These are phyloP conservation scores for Lasiosphaeria ovina DNA, from an alignment of 495 filamentous ascomycete species.

Conservation along the genomic window DNA sequence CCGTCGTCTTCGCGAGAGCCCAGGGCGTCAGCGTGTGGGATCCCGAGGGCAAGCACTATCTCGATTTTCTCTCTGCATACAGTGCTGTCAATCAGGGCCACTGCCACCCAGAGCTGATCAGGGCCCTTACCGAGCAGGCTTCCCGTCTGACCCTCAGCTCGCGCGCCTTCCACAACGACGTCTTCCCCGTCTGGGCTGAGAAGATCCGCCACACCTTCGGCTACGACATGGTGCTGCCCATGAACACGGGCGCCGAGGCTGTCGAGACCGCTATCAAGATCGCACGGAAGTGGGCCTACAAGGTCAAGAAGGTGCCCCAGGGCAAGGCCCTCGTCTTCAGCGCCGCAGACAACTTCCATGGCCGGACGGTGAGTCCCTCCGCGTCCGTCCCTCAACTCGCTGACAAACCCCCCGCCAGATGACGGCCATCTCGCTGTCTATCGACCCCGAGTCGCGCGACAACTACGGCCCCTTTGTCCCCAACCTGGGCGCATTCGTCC, in stretches of 20 bases:
- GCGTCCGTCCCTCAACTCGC: conserved; percentile 9
- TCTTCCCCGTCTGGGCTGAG: conserved; percentile 94
- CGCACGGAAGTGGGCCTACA: conserved; percentile 98
- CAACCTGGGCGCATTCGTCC: conserved; percentile 73
- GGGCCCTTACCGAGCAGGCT: conserved; percentile 86
- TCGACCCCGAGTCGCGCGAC: conserved; percentile 90
- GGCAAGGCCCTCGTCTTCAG: conserved; percentile 82
- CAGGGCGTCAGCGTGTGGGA: conserved; percentile 91
- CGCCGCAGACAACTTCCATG: conserved; percentile 93
- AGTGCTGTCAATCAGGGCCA: conserved; percentile 98
- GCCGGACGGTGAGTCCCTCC: conserved; percentile 71
- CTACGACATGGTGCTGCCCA: conserved; percentile 98
- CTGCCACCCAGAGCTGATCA: conserved; percentile 93
- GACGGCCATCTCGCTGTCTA: conserved; percentile 89
- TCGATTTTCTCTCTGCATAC: conserved; percentile 98
- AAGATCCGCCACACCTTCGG: conserved; percentile 84
- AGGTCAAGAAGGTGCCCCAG: conserved; percentile 84
- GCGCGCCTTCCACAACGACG: conserved; percentile 97
- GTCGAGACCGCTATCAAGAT: conserved; percentile 98
- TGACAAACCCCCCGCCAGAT: conserved; percentile 58
- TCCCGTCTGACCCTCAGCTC: conserved; percentile 88
- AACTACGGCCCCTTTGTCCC: conserved; percentile 97
- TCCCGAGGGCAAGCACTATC: conserved; percentile 93
- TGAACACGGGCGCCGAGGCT: conserved; percentile 99
- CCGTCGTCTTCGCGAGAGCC: conserved; percentile 82